phyloP scores from a whole-genome alignment of 306 rosid genomes.

The Trifolium fragiferum region DNA sequence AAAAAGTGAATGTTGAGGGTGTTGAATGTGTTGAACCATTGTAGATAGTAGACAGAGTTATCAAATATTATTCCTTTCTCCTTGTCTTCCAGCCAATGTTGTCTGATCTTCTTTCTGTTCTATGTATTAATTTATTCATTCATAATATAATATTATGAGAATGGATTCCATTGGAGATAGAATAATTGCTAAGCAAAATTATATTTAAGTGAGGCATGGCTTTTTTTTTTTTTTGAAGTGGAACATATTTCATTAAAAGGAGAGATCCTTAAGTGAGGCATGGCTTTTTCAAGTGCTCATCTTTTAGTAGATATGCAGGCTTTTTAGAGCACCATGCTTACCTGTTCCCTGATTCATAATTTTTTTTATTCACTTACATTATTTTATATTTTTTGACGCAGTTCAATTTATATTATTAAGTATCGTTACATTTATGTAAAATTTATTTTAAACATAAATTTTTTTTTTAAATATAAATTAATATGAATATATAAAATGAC shows the following conservation, averaged over 20 bases:
- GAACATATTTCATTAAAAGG: too few relatives aligned
- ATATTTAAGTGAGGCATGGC: conserved; percentile 42
- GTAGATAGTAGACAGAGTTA: conserved; percentile 27
- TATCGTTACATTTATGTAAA: too few relatives aligned
- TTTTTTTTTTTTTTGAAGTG: too few relatives aligned
- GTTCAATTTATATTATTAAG: too few relatives aligned
- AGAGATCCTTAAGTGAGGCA: conserved; percentile 42
- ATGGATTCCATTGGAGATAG: conserved; percentile 44
- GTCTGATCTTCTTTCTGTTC: conserved; percentile 23
- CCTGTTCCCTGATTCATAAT: conserved; percentile 67
- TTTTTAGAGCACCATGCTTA: conserved; percentile 69
- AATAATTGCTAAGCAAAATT: neutral
- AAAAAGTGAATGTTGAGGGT: too few relatives aligned
- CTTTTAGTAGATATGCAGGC: conserved; percentile 74
- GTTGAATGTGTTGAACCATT: too few relatives aligned
- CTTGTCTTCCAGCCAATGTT: conserved; percentile 31
- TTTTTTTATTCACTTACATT: too few relatives aligned
- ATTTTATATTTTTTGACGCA: too few relatives aligned
- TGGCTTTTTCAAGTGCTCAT: conserved; percentile 55
- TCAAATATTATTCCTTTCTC: conserved; percentile 49
- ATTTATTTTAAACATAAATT: too few relatives aligned
- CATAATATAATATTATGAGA: neutral
- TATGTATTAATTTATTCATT: neutral
- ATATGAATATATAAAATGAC: too few relatives aligned
- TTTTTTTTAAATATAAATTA: too few relatives aligned